Evolutionary conservation across 2,329 filamentous ascomycete genomes (phyloP).

Genomic region (Nemania sp.): DNA sequence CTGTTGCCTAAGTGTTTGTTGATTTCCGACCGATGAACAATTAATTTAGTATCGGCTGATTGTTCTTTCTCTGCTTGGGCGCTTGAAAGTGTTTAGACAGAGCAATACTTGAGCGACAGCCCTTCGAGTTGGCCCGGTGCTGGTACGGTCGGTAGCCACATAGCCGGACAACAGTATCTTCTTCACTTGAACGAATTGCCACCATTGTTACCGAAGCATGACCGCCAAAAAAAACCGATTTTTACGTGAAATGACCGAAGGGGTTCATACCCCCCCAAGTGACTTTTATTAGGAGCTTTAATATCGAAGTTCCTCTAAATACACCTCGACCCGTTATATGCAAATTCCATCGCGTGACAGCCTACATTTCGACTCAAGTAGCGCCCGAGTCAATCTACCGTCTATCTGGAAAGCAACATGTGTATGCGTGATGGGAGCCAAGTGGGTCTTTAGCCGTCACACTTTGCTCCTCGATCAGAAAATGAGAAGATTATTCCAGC

Average conservation of each 20-base stretch:
- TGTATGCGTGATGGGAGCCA: not conserved
- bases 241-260: not conserved
- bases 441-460: not conserved
- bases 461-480: not conserved
- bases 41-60: no score
- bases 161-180: no score
- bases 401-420: conserved; percentile 6
- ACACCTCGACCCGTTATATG: not conserved
- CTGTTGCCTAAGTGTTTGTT: no score
- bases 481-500: conserved; percentile 4
- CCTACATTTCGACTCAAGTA: conserved; percentile 5
- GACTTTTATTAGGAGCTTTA: not conserved
- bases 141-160: no score
- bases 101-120: no score
- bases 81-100: no score
- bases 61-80: no score
- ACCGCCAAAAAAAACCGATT: not conserved
- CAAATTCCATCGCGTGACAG: not conserved
- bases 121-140: no score
- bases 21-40: no score
- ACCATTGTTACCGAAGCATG: no score
- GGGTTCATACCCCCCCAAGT: not conserved
- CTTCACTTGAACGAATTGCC: no score
- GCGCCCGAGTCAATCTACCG: conserved; percentile 8
- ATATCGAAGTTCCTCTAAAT: conserved; percentile 1